phyloP scores from a whole-genome alignment of 129 eudicot species.

The Artemisia annua region DNA sequence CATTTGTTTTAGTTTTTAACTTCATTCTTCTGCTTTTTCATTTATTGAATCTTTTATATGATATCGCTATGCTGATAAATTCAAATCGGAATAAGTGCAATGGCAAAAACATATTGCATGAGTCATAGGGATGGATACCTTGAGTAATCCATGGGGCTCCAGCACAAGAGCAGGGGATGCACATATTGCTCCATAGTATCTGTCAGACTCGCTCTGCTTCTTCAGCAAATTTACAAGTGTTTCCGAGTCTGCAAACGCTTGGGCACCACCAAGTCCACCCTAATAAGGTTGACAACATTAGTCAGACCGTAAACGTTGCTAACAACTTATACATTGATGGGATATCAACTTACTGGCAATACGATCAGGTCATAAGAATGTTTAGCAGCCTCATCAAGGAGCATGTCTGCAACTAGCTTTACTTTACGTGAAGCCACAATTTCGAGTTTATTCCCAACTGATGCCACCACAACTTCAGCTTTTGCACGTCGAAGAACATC shows the following conservation, averaged over 20 bases:
- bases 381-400: constrained; percentile 71
- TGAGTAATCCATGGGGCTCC: constrained; percentile 91
- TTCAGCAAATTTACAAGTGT: constrained; percentile 70
- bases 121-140: constrained; percentile 45
- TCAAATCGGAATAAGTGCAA: neutral
- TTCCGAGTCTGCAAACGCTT: constrained; percentile 74
- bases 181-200: constrained; percentile 88
- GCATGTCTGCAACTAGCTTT: constrained; percentile 83
- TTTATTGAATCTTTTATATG: neutral
- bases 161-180: constrained; percentile 96
- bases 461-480: constrained; percentile 88
- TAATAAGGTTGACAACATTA: constrained; percentile 21
- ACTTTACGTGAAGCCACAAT: constrained; percentile 82
- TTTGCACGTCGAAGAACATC: constrained; percentile 95
- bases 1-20: neutral
- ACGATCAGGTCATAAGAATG: constrained; percentile 69
- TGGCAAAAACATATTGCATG: neutral
- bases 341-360: constrained; percentile 65
- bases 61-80: neutral
- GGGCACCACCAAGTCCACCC: constrained; percentile 99
- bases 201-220: constrained; percentile 70
- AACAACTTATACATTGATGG: neutral
- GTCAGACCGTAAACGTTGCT: constrained; percentile 1
- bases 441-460: constrained; percentile 77
- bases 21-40: neutral